Evolutionary conservation across 2,329 filamentous ascomycete species (phyloP).

Genomic region (Fusarium nygamai): DNA sequence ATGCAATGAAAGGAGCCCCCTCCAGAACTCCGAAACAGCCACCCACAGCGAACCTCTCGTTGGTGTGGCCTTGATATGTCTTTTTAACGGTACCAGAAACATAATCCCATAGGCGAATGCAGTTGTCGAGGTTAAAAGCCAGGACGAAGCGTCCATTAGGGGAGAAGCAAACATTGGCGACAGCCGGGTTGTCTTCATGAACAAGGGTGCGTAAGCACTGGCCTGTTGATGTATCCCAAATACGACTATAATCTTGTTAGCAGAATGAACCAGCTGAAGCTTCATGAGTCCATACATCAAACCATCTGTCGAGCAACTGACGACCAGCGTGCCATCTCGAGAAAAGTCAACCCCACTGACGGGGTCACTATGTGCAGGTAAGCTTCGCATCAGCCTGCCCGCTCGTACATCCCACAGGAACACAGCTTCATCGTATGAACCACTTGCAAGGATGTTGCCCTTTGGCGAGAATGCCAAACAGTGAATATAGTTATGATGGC

Average conservation of each 20-base stretch:
- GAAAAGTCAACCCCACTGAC: constrained; percentile 95
- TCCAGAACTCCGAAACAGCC: constrained; percentile 78
- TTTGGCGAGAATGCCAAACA: constrained; percentile 96
- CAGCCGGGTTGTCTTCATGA: constrained; percentile 93
- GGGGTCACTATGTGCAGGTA: constrained; percentile 95
- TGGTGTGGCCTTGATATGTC: constrained; percentile 94
- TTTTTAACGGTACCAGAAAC: constrained; percentile 91
- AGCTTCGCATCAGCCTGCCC: constrained; percentile 84
- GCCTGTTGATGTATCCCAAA: constrained; percentile 96
- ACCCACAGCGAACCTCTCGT: constrained; percentile 84
- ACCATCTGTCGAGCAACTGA: constrained; percentile 90
- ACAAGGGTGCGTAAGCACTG: constrained; percentile 95
- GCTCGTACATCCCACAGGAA: constrained; percentile 96
- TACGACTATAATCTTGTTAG: constrained; percentile 63
- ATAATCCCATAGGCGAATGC: constrained; percentile 94
- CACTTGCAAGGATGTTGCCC: constrained; percentile 94
- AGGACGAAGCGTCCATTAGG: constrained; percentile 95
- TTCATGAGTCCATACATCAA: constrained; percentile 69
- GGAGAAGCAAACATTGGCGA: constrained; percentile 89
- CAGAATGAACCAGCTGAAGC: not conserved
- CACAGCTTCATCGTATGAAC: constrained; percentile 96
- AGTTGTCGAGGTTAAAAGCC: constrained; percentile 90
- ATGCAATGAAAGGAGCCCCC: constrained; percentile 71
- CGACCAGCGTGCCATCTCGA: constrained; percentile 89
- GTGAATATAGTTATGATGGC: constrained; percentile 97